Evolutionary conservation across 2,329 filamentous ascomycete genomes (phyloP).

Genomic region (Didymella pomorum): DNA sequence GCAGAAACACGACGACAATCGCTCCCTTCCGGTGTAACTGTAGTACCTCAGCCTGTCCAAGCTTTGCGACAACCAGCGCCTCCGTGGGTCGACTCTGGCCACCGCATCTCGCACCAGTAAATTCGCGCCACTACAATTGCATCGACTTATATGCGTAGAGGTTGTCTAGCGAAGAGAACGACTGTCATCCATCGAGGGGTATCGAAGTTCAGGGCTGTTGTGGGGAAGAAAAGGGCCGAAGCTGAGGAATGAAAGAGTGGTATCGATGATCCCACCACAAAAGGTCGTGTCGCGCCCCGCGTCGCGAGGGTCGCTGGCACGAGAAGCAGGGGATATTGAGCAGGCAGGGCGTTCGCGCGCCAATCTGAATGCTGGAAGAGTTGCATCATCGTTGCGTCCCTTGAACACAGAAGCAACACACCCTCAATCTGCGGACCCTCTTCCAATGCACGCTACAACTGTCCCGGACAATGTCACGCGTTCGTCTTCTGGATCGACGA

Average conservation of each 20-base stretch:
- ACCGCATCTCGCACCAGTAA: conserved; percentile 2
- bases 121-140: not conserved
- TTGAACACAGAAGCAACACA: conserved; percentile 11
- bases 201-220: not conserved
- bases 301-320: conserved; percentile 21
- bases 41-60: conserved; percentile 8
- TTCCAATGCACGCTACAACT: conserved; percentile 13
- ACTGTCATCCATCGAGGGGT: not conserved
- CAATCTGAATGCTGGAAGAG: conserved; percentile 33
- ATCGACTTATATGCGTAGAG: not conserved
- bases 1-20: conserved; percentile 1
- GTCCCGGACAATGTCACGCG: conserved; percentile 3
- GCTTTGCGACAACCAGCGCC: conserved; percentile 8
- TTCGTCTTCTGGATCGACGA: conserved; percentile 2
- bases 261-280: conserved; percentile 33
- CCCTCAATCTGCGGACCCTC: not conserved
- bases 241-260: conserved; percentile 18
- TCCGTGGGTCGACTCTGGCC: not conserved
- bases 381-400: conserved; percentile 29
- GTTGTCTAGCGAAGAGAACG: not conserved
- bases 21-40: conserved; percentile 11
- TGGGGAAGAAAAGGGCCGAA: conserved; percentile 14
- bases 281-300: conserved; percentile 31
- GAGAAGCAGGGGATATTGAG: conserved; percentile 23
- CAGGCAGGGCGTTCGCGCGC: conserved; percentile 35